Conservation (phyloP, 1,139 yeast species). For the Kluyveromyces sp. region DNA sequence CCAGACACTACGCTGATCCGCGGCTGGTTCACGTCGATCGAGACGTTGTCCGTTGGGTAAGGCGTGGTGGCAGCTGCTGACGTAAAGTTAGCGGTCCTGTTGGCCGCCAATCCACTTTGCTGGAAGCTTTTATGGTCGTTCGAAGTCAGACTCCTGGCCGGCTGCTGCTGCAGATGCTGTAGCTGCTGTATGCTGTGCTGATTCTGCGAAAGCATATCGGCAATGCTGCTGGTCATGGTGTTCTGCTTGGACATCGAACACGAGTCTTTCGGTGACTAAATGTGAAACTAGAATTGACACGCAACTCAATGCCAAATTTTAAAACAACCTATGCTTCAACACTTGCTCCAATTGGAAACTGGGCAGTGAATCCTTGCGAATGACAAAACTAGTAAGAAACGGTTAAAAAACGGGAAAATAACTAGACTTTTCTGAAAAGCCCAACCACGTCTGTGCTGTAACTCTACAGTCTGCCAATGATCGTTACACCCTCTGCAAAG, state of each 20-base stretch:
- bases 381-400: too few relatives aligned
- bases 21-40: constrained; percentile 5
- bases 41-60: constrained; percentile 9
- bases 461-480: too few relatives aligned
- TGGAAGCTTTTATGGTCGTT: constrained; percentile 23
- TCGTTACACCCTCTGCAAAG: not conserved
- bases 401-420: too few relatives aligned
- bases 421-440: too few relatives aligned
- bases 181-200: constrained; percentile 33
- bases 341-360: not conserved
- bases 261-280: not conserved
- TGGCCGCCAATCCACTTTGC: constrained; percentile 22
- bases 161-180: constrained; percentile 32
- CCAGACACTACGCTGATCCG: not conserved
- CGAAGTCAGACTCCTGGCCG: constrained; percentile 16
- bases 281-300: too few relatives aligned
- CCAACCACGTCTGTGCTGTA: too few relatives aligned
- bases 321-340: not conserved
- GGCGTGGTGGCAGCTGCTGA: constrained; percentile 14
- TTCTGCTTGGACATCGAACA: constrained; percentile 32
- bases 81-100: constrained; percentile 30
- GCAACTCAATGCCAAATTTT: not conserved
- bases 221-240: constrained; percentile 33
- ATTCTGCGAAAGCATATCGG: constrained; percentile 35
- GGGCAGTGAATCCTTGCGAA: too few relatives aligned